Conservation (phyloP, 176 grass and related monocot genomes). For the Oryza punctata region DNA sequence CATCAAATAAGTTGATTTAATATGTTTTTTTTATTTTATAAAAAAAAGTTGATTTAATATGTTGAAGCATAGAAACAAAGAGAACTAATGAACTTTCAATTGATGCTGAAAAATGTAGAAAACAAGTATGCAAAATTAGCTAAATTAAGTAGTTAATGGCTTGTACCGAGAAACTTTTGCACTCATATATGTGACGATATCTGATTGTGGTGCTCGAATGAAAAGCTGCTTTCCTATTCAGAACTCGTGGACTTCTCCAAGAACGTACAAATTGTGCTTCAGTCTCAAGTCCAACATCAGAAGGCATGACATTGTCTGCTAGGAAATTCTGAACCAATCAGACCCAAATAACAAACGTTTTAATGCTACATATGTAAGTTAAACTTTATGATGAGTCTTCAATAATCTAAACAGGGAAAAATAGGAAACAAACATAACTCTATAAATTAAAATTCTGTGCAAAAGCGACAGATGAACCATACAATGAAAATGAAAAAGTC, state of each 20-base stretch:
- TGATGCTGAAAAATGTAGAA: background rate
- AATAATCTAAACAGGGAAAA: too few species aligned
- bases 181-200: slow-evolving; percentile 74
- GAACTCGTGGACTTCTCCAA: slow-evolving; percentile 39
- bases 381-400: too few species aligned
- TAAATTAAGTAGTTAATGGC: background rate
- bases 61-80: background rate
- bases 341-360: too few species aligned
- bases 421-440: too few species aligned
- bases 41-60: background rate
- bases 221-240: slow-evolving; percentile 43
- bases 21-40: too few species aligned
- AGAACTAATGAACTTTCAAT: background rate
- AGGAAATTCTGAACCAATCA: background rate
- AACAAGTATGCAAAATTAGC: background rate
- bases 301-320: slow-evolving; percentile 57
- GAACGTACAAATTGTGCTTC: slow-evolving; percentile 53
- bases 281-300: slow-evolving; percentile 63
- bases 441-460: too few species aligned
- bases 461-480: too few species aligned
- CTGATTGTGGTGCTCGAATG: slow-evolving; percentile 60
- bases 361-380: too few species aligned
- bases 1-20: background rate
- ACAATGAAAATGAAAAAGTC: too few species aligned
- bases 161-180: slow-evolving; percentile 62